A percentile compares a stretch with the other conserved stretches of the same genome.
Conservation (phyloP, 345 rosid genomes). For the Syzygium jambos region DNA sequence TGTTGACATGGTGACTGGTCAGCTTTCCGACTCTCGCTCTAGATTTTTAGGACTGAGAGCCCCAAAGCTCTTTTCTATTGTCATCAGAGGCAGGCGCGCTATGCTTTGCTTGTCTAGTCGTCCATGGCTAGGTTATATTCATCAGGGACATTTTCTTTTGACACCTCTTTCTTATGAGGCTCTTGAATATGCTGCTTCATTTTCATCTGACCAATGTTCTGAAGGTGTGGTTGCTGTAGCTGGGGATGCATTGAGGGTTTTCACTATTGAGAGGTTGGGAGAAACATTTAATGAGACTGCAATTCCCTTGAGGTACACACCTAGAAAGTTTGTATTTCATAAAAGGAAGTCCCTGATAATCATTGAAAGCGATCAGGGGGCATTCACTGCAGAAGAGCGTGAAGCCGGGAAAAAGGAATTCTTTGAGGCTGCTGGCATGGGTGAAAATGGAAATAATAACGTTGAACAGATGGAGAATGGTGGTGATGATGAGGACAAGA, state of each 20-base stretch:
- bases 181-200: slow-evolving; percentile 90
- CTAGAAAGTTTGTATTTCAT: slow-evolving; percentile 86
- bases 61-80: slow-evolving; percentile 80
- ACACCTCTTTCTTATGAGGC: slow-evolving; percentile 96
- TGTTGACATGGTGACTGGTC: slow-evolving; percentile 98
- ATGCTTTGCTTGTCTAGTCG: slow-evolving; percentile 96
- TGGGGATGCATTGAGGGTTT: slow-evolving; percentile 90
- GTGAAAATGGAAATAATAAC: slow-evolving; percentile 62
- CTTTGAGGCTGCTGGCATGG: slow-evolving; percentile 76
- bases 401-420: slow-evolving; percentile 91
- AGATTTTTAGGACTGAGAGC: slow-evolving; percentile 89
- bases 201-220: slow-evolving; percentile 98
- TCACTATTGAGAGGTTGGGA: slow-evolving; percentile 88
- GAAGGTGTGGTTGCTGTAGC: slow-evolving; percentile 98
- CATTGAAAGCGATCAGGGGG: slow-evolving; percentile 96
- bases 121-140: slow-evolving; percentile 98
- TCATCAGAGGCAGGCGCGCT: slow-evolving; percentile 83
- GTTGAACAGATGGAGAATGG: slow-evolving; percentile 72
- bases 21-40: slow-evolving; percentile 96
- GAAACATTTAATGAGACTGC: slow-evolving; percentile 93
- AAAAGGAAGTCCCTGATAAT: slow-evolving; percentile 71
- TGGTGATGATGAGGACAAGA: slow-evolving; percentile 83
- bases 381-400: slow-evolving; percentile 90
- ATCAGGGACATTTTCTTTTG: slow-evolving; percentile 87
- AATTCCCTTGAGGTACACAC: slow-evolving; percentile 91